Evolutionary conservation across 2,329 filamentous ascomycete species (phyloP), one percentile per base, ranked within the genome.

Genomic region (Lasiodiplodia gonubiensis): DNA sequence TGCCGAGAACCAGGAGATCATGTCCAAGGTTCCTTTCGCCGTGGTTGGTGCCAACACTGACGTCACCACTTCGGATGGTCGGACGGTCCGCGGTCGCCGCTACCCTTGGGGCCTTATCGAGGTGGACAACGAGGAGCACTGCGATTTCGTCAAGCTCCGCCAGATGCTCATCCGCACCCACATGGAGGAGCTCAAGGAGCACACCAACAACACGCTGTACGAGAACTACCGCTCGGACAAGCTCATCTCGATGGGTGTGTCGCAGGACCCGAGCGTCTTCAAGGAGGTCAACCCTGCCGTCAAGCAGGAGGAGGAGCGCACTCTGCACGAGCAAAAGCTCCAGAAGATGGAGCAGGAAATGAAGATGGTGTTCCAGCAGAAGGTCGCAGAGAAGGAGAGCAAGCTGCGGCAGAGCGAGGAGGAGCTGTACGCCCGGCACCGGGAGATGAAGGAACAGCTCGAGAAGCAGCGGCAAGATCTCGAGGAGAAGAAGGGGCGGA

Each of bases 281-380:
- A 99, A 99, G 89, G 95, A 99, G 89, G 93, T 99, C 87, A 99
- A 99, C 88, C 95, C 95, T 71, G 94, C 95, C 55, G 95, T 98
- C 83, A 99, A 99, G 90, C 95, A 99, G 84, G 95, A 99, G 82
- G 95, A 99, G 85, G 95, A 99, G 86, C 93, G 95, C 76, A 90
- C 92, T 71, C 87, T 99, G 74, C 95, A 99, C 87, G 95, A 99
- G 85, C 94, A 97, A 87, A 99, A 99, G 87, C 92, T 99, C 75
- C 93, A 94, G 82, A 99, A 99, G 92, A 99, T 99, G 95, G 95
- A 99, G 83, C 90, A 93, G 77, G 95, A 99, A 83, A 99, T 99
- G 95, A 99, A 99, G 92, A 97, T 97, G 92, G 95, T 99, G 74
- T 99, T 99, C 93, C 95, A 98, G 82, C 95, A 99, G 81, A 99